A percentile compares a stretch with the other conserved stretches of the same genome.
Evolutionary conservation across 2,329 filamentous ascomycete genomes (phyloP).

Genomic region (Aspergillus sp.): DNA sequence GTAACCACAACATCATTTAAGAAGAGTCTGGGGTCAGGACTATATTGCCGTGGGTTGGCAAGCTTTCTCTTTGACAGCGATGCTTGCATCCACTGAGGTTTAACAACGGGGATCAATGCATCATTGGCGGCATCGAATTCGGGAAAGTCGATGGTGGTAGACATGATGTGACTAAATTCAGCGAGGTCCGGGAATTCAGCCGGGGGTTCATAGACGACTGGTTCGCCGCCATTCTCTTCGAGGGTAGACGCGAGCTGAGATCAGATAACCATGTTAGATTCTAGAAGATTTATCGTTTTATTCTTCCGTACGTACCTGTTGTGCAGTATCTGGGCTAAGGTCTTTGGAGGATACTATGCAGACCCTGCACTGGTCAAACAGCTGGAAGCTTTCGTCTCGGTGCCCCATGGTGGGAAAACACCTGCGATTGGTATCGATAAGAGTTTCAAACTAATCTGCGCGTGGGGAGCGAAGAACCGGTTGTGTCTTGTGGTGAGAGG

Average conservation of each 20-base stretch:
- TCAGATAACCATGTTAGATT: constrained; percentile 7
- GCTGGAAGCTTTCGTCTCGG: constrained; percentile 27
- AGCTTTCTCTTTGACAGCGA: constrained; percentile 70
- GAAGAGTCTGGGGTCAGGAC: constrained; percentile 86
- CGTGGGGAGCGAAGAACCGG: neutral
- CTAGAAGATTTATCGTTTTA: neutral
- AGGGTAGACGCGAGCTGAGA: constrained; percentile 49
- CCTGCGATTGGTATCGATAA: neutral
- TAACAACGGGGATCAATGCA: constrained; percentile 80
- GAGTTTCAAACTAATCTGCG: neutral
- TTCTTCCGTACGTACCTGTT: constrained; percentile 36
- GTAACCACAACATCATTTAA: constrained; percentile 81
- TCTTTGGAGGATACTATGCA: constrained; percentile 46
- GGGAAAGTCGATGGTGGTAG: constrained; percentile 86
- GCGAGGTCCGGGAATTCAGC: constrained; percentile 40
- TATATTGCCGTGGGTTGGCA: constrained; percentile 78
- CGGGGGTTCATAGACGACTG: constrained; percentile 42
- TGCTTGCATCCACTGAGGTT: constrained; percentile 72
- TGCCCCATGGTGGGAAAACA: constrained; percentile 27
- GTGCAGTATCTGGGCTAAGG: constrained; percentile 39
- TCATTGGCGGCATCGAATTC: constrained; percentile 75
- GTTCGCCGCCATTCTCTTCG: constrained; percentile 50
- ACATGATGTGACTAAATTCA: constrained; percentile 64
- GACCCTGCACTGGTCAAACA: constrained; percentile 49
- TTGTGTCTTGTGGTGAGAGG: neutral